Conservation (phyloP, 371 early-diverging fungal species). For the Rhizomucor miehei region DNA sequence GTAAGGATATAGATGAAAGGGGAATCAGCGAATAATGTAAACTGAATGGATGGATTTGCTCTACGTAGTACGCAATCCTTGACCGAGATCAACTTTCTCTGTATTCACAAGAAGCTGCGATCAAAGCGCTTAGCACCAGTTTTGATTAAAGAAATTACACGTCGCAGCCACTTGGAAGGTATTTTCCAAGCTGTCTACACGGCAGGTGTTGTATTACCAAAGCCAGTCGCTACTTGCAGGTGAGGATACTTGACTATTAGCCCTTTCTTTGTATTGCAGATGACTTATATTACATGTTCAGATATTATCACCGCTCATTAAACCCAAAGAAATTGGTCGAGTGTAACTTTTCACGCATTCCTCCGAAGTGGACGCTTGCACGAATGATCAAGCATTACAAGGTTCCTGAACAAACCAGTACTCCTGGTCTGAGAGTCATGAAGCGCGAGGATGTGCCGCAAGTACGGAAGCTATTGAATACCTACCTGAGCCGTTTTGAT, state of each 20-base stretch:
- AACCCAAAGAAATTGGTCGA: slow-evolving; percentile 95
- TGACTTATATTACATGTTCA: slow-evolving; percentile 14
- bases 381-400: slow-evolving; percentile 72
- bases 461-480: slow-evolving; percentile 72
- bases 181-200: slow-evolving; percentile 99
- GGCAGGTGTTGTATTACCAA: slow-evolving; percentile 90
- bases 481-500: slow-evolving; percentile 67
- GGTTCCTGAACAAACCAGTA: slow-evolving; percentile 59
- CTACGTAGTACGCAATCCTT: slow-evolving; percentile 51
- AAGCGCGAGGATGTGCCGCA: slow-evolving; percentile 66
- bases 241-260: slow-evolving; percentile 25
- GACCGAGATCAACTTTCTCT: slow-evolving; percentile 98
- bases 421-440: slow-evolving; percentile 82
- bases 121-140: slow-evolving; percentile 96
- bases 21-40: background rate
- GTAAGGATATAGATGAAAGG: slow-evolving; percentile 47
- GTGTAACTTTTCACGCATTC: slow-evolving; percentile 82
- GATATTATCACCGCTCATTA: slow-evolving; percentile 92
- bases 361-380: slow-evolving; percentile 72
- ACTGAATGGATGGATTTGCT: background rate
- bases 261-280: background rate
- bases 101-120: slow-evolving; percentile 95
- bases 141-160: slow-evolving; percentile 98
- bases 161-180: slow-evolving; percentile 88
- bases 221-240: slow-evolving; percentile 79